Conservation (phyloP, 257 asterid genomes). For the Misopates orontium region DNA sequence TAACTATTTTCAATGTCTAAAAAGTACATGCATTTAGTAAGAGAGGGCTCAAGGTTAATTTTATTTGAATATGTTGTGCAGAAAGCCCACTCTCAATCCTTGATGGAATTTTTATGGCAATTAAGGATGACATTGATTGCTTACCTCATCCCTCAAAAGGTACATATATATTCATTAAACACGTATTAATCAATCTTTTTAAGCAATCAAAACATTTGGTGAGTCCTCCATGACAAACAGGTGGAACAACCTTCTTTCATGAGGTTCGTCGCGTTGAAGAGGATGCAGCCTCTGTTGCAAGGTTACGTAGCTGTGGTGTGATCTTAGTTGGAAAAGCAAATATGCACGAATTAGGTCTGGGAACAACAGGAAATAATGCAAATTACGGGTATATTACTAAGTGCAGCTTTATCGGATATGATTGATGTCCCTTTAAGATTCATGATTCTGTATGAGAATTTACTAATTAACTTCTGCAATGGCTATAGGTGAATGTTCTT, state of each 20-base stretch:
- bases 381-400: slow-evolving; percentile 70
- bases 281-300: slow-evolving; percentile 78
- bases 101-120: slow-evolving; percentile 93
- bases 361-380: slow-evolving; percentile 94
- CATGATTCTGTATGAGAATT: slow-evolving; percentile 9
- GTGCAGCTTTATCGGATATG: slow-evolving; percentile 3
- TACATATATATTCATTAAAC: slow-evolving; percentile 31
- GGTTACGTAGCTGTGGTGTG: slow-evolving; percentile 89
- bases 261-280: slow-evolving; percentile 70
- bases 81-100: slow-evolving; percentile 80
- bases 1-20: slow-evolving; percentile 12
- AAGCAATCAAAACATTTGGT: slow-evolving; percentile 6
- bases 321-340: slow-evolving; percentile 96
- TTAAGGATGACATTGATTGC: slow-evolving; percentile 96
- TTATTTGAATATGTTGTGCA: slow-evolving; percentile 40
- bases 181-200: slow-evolving; percentile 12
- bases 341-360: slow-evolving; percentile 98
- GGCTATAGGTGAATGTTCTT: background rate
- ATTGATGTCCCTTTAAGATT: slow-evolving; percentile 3
- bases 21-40: slow-evolving; percentile 3
- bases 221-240: slow-evolving; percentile 46
- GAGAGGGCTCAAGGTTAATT: slow-evolving; percentile 22
- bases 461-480: background rate
- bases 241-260: slow-evolving; percentile 86
- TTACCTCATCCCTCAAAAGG: slow-evolving; percentile 83